phyloP scores from a whole-genome alignment of 2,329 filamentous ascomycete genomes.

The Nemania bipapillata region DNA sequence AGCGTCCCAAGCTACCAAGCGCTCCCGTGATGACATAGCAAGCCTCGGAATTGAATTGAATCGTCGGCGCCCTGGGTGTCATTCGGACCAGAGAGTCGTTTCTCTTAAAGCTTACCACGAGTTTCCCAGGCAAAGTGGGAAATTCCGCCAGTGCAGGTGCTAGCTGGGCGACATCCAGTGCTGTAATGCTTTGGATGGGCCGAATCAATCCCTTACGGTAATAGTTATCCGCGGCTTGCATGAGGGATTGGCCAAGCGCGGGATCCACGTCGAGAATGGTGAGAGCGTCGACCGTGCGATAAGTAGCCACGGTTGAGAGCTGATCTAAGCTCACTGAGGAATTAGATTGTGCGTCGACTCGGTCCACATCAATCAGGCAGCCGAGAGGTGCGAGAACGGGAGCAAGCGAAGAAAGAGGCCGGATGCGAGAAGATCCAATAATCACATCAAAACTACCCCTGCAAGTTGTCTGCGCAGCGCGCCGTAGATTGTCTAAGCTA shows the following conservation, averaged over 20 bases:
- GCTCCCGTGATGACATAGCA: constrained; percentile 32
- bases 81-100: neutral
- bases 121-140: neutral
- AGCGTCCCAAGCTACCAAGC: constrained; percentile 27
- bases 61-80: neutral
- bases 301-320: constrained; percentile 28
- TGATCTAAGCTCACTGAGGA: constrained; percentile 15
- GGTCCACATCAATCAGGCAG: constrained; percentile 19
- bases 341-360: neutral
- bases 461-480: neutral
- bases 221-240: constrained; percentile 25
- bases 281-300: constrained; percentile 28
- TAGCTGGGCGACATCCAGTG: neutral
- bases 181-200: neutral
- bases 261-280: constrained; percentile 24
- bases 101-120: neutral
- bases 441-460: constrained; percentile 33
- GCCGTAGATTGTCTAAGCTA: neutral
- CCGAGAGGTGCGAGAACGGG: constrained; percentile 20
- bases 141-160: neutral
- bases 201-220: neutral
- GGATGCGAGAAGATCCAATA: constrained; percentile 15
- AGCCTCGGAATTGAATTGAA: constrained; percentile 25
- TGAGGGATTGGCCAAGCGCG: constrained; percentile 19
- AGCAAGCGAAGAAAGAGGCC: neutral